phyloP scores from a whole-genome alignment of 495 filamentous ascomycete species.

The Lindgomyces ingoldianus region DNA sequence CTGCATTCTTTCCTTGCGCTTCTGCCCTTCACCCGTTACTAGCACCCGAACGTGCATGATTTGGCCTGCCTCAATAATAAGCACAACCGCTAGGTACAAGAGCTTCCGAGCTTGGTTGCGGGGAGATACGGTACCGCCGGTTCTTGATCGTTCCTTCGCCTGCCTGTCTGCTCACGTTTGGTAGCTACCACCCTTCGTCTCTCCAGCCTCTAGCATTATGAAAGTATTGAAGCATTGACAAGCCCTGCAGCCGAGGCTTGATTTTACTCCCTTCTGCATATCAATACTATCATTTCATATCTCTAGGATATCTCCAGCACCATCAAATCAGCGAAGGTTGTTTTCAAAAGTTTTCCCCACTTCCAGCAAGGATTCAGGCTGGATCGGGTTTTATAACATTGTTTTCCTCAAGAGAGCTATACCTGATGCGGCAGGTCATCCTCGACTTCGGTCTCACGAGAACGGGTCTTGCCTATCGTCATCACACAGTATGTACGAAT shows the following conservation, averaged over 20 bases:
- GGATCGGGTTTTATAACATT: neutral
- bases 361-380: neutral
- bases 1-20: too few species aligned
- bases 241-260: neutral
- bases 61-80: too few species aligned
- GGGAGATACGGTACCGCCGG: neutral
- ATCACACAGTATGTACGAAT: conserved; percentile 2
- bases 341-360: neutral
- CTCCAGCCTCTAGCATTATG: neutral
- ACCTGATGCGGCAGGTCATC: neutral
- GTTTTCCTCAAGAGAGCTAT: neutral
- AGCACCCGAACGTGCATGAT: too few species aligned
- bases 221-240: neutral
- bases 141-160: too few species aligned
- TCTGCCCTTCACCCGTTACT: too few species aligned
- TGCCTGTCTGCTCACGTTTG: neutral
- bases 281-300: neutral
- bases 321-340: neutral
- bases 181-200: neutral
- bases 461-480: neutral
- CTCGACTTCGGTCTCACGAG: neutral
- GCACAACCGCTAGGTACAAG: neutral
- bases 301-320: neutral
- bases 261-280: neutral
- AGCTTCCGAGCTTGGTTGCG: neutral